Evolutionary conservation across 768 basidiomycete species (phyloP), one percentile per base, ranked within the genome.

Genomic region (Gloeopeniophorella convolvens): DNA sequence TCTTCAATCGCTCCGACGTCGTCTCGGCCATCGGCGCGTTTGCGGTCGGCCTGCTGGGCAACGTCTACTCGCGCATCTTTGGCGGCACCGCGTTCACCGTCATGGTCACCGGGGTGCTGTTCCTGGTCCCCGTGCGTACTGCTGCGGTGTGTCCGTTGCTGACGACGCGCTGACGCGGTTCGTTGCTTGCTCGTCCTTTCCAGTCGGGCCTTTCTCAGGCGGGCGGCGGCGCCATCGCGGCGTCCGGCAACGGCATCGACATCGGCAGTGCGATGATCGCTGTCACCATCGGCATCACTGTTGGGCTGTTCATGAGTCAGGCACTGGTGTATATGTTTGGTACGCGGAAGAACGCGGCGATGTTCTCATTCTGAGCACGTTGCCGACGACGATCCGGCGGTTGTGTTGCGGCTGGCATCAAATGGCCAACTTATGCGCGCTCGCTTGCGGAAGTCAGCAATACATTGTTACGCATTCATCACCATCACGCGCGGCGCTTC

Each of bases 231-330:
- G 41, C 46, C 31, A 82, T 92, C 57, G 82, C 85, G 4, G 85
- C 85, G 3, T 83, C 84, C 56, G 88, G 86, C 16, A 81, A 79
- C 61, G 83, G 82, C 20, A 88, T 91, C 55, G 88, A 89, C 57
- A 87, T 91, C 45, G 85, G 89, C 54, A 80, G 82, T 28, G 84
- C 89, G 7, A 90, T 90, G 85, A 87, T 89, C 53, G 78, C 83
- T n/a, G 89, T 92, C 41, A 85, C 88, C 0, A 89, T 92, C 50
- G 90, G 90, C 24, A 91, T 93, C 59, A 92, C 89, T 0, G 88
- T 91, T 42, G 89, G 90, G 15, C 66, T 93, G 36, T 92, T 91
- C 70, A 88, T 86, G 76, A 89, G 87, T 58, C 87, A 89, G 62
- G 82, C 88, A 10, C 66, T 93, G 35, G 86, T 93, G 13, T 93